Percentiles rank a stretch among this genome's conserved stretches.
These are phyloP conservation scores for Berberis thunbergii DNA, from an alignment of 164 flowering plant genomes.

Conservation along the genomic window DNA sequence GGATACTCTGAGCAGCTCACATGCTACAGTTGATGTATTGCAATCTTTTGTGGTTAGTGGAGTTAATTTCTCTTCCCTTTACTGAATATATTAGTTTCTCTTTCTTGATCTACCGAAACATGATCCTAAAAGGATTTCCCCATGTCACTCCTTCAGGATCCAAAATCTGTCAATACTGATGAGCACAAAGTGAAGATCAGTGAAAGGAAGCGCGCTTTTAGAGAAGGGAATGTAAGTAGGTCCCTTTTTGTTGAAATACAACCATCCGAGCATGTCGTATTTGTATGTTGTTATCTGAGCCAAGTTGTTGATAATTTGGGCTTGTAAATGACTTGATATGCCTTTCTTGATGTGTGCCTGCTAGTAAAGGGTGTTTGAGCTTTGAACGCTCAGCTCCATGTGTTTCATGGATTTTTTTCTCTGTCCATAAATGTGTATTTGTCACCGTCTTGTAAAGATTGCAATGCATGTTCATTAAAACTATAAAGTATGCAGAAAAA, in stretches of 20 bases:
- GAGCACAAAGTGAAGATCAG: conserved; percentile 24
- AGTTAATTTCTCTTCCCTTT: neutral
- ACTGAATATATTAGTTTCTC: neutral
- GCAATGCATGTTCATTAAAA: too few relatives aligned
- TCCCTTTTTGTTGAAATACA: neutral
- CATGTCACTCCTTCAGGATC: conserved; percentile 21
- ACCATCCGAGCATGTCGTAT: neutral
- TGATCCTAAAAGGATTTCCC: too few relatives aligned
- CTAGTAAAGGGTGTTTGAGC: too few relatives aligned
- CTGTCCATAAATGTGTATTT: too few relatives aligned
- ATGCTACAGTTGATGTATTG: conserved; percentile 39
- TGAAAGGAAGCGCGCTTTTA: conserved; percentile 35
- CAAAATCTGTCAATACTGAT: conserved; percentile 17
- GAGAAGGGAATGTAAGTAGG: conserved; percentile 42
- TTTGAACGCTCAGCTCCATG: too few relatives aligned
- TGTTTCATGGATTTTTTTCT: too few relatives aligned
- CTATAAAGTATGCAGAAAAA: too few relatives aligned
- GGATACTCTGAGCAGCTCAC: conserved; percentile 54
- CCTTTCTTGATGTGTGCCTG: too few relatives aligned
- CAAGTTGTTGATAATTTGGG: too few relatives aligned
- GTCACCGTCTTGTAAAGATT: too few relatives aligned
- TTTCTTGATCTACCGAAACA: too few relatives aligned
- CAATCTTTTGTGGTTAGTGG: conserved; percentile 55
- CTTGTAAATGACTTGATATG: too few relatives aligned
- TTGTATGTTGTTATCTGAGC: neutral